Percentiles rank a stretch among this genome's conserved stretches.
phyloP scores from a whole-genome alignment of 1,284 basidiomycete species.

The Rhodotorula sp. region DNA sequence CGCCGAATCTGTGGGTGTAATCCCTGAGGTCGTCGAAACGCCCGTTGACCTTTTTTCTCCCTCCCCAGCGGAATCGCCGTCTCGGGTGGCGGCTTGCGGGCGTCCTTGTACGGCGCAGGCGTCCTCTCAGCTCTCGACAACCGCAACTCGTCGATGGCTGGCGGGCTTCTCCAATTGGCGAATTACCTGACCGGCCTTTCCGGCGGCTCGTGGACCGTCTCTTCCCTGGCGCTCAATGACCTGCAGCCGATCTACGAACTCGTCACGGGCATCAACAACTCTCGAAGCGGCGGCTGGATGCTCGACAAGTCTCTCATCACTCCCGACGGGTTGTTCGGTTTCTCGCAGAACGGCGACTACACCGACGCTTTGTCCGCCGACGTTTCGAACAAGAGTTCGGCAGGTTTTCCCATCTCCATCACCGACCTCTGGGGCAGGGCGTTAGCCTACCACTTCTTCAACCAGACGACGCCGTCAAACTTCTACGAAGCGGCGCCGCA shows the following conservation, averaged over 20 bases:
- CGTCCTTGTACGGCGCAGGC: constrained; percentile 62
- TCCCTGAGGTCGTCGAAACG: background rate
- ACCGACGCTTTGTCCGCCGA: constrained; percentile 22
- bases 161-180: constrained; percentile 63
- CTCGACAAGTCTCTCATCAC: constrained; percentile 32
- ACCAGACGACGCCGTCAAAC: constrained; percentile 37
- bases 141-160: constrained; percentile 58
- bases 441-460: constrained; percentile 40
- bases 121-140: constrained; percentile 61
- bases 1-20: constrained; percentile 11
- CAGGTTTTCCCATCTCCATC: constrained; percentile 39
- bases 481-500: constrained; percentile 28
- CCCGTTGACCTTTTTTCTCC: background rate
- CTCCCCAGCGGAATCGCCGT: constrained; percentile 24
- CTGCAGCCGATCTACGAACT: constrained; percentile 33
- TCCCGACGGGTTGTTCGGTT: constrained; percentile 27
- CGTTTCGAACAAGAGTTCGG: constrained; percentile 35
- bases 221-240: constrained; percentile 34
- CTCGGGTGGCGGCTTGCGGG: constrained; percentile 54
- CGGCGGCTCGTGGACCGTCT: constrained; percentile 51
- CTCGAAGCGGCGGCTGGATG: constrained; percentile 22
- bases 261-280: constrained; percentile 34
- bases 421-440: constrained; percentile 29
- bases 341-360: constrained; percentile 32
- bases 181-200: constrained; percentile 64